A percentile compares a stretch with the other conserved stretches of the same genome.
Evolutionary conservation across 805 yeast genomes (phyloP).

Genomic region (Zygosaccharomyces kombuchaensis): DNA sequence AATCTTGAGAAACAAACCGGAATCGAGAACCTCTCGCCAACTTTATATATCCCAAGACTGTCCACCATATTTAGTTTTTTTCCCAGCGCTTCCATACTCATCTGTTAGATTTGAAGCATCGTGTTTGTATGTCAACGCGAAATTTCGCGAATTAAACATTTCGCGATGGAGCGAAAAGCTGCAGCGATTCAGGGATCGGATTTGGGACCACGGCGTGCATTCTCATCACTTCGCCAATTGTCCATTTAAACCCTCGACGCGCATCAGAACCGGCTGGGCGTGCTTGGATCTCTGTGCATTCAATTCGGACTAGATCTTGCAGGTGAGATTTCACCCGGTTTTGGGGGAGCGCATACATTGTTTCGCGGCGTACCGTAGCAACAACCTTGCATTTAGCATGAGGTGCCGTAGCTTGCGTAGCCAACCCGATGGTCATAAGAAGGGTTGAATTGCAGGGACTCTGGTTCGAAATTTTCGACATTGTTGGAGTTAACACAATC

Average conservation of each 20-base stretch:
- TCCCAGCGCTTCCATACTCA: not conserved
- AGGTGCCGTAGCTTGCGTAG: constrained; percentile 2
- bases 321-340: not conserved
- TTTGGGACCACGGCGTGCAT: not conserved
- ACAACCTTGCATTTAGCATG: not conserved
- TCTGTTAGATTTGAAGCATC: not conserved
- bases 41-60: constrained; percentile 2
- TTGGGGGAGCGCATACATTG: not conserved
- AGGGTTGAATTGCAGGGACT: constrained; percentile 8
- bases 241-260: not conserved
- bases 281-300: not conserved
- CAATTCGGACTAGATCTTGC: not conserved
- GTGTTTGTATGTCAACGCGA: constrained; percentile 6
- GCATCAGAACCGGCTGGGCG: not conserved
- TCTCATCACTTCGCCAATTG: not conserved
- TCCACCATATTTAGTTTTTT: not conserved
- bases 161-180: not conserved
- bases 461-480: constrained; percentile 30
- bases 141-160: constrained; percentile 1
- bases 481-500: constrained; percentile 21
- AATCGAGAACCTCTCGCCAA: not conserved
- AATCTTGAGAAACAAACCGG: not conserved
- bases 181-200: not conserved
- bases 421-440: not conserved
- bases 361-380: not conserved